Conservation (phyloP, 1,284 basidiomycete species). For the Moesziomyces sp. region DNA sequence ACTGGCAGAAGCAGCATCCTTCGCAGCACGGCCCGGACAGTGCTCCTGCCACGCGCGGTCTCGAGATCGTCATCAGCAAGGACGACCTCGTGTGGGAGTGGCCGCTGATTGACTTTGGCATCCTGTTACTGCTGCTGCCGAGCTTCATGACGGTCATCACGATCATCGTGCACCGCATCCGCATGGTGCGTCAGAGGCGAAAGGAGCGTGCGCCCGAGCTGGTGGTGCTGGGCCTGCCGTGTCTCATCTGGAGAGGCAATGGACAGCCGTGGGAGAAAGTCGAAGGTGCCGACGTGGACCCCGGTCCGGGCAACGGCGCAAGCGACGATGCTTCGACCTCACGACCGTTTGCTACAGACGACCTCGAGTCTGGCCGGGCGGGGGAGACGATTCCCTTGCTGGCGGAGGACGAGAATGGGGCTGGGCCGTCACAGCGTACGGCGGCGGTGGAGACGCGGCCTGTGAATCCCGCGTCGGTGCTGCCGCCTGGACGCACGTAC, state of each 20-base stretch:
- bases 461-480: constrained; percentile 32
- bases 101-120: constrained; percentile 62
- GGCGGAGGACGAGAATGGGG: constrained; percentile 42
- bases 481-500: constrained; percentile 56
- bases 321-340: not conserved
- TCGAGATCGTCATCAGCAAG: constrained; percentile 61
- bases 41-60: constrained; percentile 26
- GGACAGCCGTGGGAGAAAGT: constrained; percentile 63
- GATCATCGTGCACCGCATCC: constrained; percentile 60
- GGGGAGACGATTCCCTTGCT: constrained; percentile 39
- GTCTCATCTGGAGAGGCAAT: constrained; percentile 61
- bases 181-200: constrained; percentile 52
- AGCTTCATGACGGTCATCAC: constrained; percentile 63
- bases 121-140: constrained; percentile 63
- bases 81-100: constrained; percentile 62
- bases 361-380: constrained; percentile 31
- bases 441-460: constrained; percentile 5
- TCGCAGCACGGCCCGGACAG: constrained; percentile 12
- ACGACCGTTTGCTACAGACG: constrained; percentile 10
- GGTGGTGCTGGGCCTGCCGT: constrained; percentile 60
- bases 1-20: constrained; percentile 32
- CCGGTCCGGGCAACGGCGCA: constrained; percentile 43
- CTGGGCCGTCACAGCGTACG: constrained; percentile 39
- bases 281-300: constrained; percentile 49
- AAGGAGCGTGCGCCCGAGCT: constrained; percentile 63